phyloP scores from a whole-genome alignment of 1,284 basidiomycete genomes.

The Volvariella surrecta region DNA sequence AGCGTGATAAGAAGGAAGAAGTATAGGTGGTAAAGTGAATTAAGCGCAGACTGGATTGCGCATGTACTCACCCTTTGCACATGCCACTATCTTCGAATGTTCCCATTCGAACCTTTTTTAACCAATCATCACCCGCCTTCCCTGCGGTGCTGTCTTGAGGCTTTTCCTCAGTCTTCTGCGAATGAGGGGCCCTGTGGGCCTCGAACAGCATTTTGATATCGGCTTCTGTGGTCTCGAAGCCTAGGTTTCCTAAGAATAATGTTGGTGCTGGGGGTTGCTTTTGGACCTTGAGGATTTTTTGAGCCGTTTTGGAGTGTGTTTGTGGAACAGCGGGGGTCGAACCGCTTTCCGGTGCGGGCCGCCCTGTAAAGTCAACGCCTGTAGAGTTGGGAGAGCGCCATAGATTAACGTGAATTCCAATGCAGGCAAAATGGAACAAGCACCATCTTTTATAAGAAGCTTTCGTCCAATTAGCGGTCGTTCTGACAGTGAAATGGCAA shows the following conservation, averaged over 20 bases:
- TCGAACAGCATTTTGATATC: conserved; percentile 69
- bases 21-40: background rate
- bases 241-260: conserved; percentile 84
- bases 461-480: conserved; percentile 77
- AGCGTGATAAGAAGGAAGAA: conserved; percentile 3
- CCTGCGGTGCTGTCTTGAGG: conserved; percentile 21
- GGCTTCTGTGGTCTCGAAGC: conserved; percentile 78
- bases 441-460: conserved; percentile 90
- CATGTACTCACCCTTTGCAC: conserved; percentile 88
- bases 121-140: conserved; percentile 46
- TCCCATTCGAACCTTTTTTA: conserved; percentile 87
- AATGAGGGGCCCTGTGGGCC: conserved; percentile 39
- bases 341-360: conserved; percentile 35
- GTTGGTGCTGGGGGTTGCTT: conserved; percentile 80
- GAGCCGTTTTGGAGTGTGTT: conserved; percentile 66
- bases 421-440: background rate
- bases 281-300: conserved; percentile 75
- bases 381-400: no score
- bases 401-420: background rate
- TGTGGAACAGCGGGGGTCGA: conserved; percentile 21
- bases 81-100: conserved; percentile 92
- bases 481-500: conserved; percentile 80
- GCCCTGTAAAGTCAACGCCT: conserved; percentile 70
- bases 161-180: background rate
- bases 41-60: background rate